Percentiles rank a stretch among this genome's conserved stretches.
phyloP scores from a whole-genome alignment of 2,329 filamentous ascomycete species.

The Pseudonectria foliicola region DNA sequence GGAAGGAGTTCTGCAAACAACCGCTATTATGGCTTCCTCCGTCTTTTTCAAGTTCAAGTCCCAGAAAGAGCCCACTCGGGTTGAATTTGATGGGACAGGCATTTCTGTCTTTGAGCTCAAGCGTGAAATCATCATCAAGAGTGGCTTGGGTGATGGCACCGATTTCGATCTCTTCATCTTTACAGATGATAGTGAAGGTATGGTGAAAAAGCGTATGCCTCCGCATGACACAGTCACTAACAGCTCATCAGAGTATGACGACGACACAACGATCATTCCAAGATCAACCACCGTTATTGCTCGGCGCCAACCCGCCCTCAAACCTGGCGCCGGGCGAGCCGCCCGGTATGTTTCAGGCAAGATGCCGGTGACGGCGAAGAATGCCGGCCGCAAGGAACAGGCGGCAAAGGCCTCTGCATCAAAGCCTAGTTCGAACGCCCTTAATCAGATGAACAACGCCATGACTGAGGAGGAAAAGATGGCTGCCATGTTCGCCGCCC shows the following conservation, averaged over 20 bases:
- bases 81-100: conserved; percentile 94
- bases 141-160: conserved; percentile 86
- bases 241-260: conserved; percentile 70
- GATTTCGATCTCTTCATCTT: conserved; percentile 96
- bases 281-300: conserved; percentile 92
- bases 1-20: conserved; percentile 17
- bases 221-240: conserved; percentile 19
- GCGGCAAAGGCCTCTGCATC: conserved; percentile 48
- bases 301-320: conserved; percentile 73
- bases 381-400: conserved; percentile 60
- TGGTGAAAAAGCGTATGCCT: conserved; percentile 26
- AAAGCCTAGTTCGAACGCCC: conserved; percentile 50
- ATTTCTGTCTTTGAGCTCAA: conserved; percentile 99
- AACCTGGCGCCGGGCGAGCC: conserved; percentile 81
- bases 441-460: conserved; percentile 63
- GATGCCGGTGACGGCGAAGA: conserved; percentile 84
- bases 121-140: conserved; percentile 94
- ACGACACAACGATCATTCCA: conserved; percentile 95
- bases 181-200: conserved; percentile 88
- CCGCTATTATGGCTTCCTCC: conserved; percentile 75
- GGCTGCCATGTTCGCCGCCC: conserved; percentile 83
- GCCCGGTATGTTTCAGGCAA: conserved; percentile 95
- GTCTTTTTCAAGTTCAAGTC: conserved; percentile 99
- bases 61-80: conserved; percentile 87
- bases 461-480: conserved; percentile 94